Evolutionary conservation across 192 early-diverging fungal species (phyloP), one percentile per base, ranked within the genome.

Genomic region (Backusella luteola): DNA sequence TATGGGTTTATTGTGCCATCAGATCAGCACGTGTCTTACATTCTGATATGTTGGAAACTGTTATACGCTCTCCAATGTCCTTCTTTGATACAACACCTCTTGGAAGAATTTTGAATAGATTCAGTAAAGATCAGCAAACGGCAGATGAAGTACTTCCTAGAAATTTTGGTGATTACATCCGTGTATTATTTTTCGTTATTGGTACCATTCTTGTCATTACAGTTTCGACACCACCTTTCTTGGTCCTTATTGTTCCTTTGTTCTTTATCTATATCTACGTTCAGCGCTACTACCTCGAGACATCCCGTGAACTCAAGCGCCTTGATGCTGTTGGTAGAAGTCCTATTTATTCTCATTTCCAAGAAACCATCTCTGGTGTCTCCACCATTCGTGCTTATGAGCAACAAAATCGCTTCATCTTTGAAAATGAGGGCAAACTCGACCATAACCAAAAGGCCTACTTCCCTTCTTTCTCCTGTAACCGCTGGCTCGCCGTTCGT

Each of bases 101-200:
- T 1, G 94, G 96, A 11, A 90, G 96, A 66, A 90, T 97, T 75
- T 79, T 96, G 32, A 95, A 98, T 78, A 90, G 96, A n/a, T 96
- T 98, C 80, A 92, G 93, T 69, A 95, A 94, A 73, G 96, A 98
- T 79, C 89, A 93, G 74, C 89, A 91, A 79, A 91, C 90, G 21
- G 83, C 94, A 9, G 96, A 96, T 74, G 93, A 95, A 77, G 80
- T 87, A 9, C 81, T 94, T 19, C 91, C 91, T 26, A 76, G 86
- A 36, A 83, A 84, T 17, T 87, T 92, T 63, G 69, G 78, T 29
- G 83, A 74, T 17, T 94, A 85, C 63, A 84, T 89, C 67, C 77
- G 79, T 49, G 78, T 76, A 19, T 67, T 80, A 0, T 76, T 84
- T 66, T 76, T 79, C 32, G 87, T 90, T n/a, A 67, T 86, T 6